Evolutionary conservation across 2,329 filamentous ascomycete species (phyloP), one percentile per base, ranked within the genome.

Genomic region (Exophiala phaeomuriformis): DNA sequence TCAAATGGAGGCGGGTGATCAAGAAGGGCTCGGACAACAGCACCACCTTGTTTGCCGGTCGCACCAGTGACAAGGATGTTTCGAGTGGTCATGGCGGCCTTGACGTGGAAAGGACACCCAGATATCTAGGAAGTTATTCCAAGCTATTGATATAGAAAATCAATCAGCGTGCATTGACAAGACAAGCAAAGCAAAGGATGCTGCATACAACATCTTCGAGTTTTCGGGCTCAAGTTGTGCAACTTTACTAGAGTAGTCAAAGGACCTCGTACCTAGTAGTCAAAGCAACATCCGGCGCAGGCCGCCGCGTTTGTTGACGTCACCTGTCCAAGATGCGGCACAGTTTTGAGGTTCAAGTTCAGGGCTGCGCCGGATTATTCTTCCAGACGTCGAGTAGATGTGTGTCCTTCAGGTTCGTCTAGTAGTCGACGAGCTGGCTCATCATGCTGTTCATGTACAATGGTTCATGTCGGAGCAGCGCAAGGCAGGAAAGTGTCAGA

Each of bases 31-130:
- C 64, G 53, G 31, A 73, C 64, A 2, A 72, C 56, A 2, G 67
- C 64, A 3, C 66, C 65, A 3, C 71, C 72, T 62, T 73, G 71
- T 52, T 72, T 72, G 30, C 72, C 71, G 4, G 69, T 73, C 10
- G 70, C 69, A 4, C 71, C 70, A 5, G 65, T 68, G 28, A 73
- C 61, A 10, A 73, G 64, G 41, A 72, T 62, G 2, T 45, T 60
- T 31, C 55, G 54, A 31, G 49, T 49, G n/a, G 51, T 36, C 54
- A 59, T 53, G 36, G 35, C 49, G 4, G 10, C 6, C 10, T 39
- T 2, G 2, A 39, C 7, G 6, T 39, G 36, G 36, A 2, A 12
- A 12, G 10, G 36, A 3, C 19, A 1, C 19, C 19, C 19, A 19
- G 19, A 19, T 19, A 19, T 2, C 19, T 19, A 19, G 19, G 19